Conservation (phyloP, 2,329 filamentous ascomycete species). For the Microascus cirrosus region DNA sequence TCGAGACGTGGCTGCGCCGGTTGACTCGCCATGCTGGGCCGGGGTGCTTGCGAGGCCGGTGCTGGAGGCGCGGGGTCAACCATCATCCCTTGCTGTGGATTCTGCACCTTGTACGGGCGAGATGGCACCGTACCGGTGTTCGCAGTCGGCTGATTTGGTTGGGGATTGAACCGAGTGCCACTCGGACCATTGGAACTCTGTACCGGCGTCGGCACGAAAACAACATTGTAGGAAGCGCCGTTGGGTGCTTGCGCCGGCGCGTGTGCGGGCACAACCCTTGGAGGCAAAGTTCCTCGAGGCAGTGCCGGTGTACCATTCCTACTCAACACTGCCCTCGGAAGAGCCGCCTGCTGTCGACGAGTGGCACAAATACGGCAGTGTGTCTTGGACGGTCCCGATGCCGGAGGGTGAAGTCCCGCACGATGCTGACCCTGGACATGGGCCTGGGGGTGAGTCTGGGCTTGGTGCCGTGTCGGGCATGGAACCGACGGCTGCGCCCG, state of each 20-base stretch:
- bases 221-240: background rate
- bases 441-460: background rate
- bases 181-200: background rate
- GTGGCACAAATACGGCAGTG: background rate
- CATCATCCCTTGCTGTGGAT: background rate
- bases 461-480: background rate
- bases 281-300: background rate
- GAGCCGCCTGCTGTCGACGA: background rate
- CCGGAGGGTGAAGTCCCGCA: background rate
- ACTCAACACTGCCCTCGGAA: background rate
- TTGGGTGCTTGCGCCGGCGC: background rate
- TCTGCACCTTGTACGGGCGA: background rate
- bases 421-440: background rate
- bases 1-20: background rate
- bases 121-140: background rate
- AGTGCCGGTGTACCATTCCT: background rate
- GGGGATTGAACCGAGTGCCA: background rate
- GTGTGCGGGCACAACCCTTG: background rate
- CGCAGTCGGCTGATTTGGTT: background rate
- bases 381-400: background rate
- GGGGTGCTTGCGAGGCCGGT: background rate
- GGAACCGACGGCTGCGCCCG: background rate
- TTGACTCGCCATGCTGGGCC: background rate
- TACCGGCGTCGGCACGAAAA: constrained; percentile 3
- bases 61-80: background rate